Evolutionary conservation across 495 filamentous ascomycete species (phyloP), one percentile per base, ranked within the genome.

Genomic region (Barbatosphaeria neglecta): DNA sequence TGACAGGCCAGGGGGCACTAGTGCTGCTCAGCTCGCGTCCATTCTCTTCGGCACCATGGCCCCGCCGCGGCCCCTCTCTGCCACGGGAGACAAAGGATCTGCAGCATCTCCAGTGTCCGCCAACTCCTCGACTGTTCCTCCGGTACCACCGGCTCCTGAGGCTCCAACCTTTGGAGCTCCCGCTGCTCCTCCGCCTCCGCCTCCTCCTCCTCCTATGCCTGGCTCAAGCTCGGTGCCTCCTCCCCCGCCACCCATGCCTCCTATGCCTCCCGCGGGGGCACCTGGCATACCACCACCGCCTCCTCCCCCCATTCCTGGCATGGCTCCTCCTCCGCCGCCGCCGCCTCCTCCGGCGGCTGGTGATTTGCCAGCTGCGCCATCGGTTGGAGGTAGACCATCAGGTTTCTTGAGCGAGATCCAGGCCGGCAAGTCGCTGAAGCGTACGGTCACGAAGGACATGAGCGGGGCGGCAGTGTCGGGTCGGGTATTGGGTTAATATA

Each of bases 1-100:
- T 44, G 82, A 84, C 20, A 81, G 81, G 11, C 80, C 85, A 10
- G 82, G 78, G 40, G 86, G 85, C 23, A 78, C 82, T 45, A 88
- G 81, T 51, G 90, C 92, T 39, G 90, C 90, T 50, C 84, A 93
- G 48, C 80, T 98, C 27, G 92, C 92, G 16, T 89, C 84, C 28
- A 92, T 89, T 49, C 77, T 98, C 24, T 97, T 98, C 64, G 90
- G 92, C 46, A 94, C 90, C 43, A 98, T 98, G 92, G 92, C 76
- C 9, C 92, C 92, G 37, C 92, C 92, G 18, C 81, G 90, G 43
- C 88, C 93, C 27, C 62, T 95, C 22, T 90, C 86, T 41, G 84
- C 86, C 8, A 80, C 83, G 66, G 87, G 86, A 43, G 79, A 86
- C 41, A 82, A 83, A 53, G 64, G 72, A 35, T 60, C 72, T n/a